A percentile compares a stretch with the other conserved stretches of the same genome.
Evolutionary conservation across 2,329 filamentous ascomycete genomes (phyloP).

Genomic region (Aspergillus puulaauensis): DNA sequence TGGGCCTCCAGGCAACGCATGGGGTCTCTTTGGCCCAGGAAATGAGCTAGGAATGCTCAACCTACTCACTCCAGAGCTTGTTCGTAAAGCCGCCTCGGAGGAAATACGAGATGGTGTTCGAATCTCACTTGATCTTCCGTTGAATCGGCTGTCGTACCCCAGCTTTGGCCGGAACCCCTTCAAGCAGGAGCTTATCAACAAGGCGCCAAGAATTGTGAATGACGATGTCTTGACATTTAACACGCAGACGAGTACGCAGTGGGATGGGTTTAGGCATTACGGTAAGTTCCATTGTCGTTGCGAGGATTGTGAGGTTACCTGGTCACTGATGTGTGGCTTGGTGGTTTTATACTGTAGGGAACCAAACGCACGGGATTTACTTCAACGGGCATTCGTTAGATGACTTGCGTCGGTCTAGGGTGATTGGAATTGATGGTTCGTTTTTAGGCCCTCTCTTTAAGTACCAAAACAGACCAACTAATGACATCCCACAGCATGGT

Average conservation of each 20-base stretch:
- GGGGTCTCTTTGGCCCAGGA: constrained; percentile 54
- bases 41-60: constrained; percentile 58
- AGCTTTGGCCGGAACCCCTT: constrained; percentile 60
- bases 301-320: background rate
- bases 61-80: constrained; percentile 50
- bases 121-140: constrained; percentile 61
- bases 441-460: background rate
- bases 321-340: background rate
- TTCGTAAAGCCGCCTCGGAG: constrained; percentile 40
- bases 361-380: constrained; percentile 42
- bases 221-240: constrained; percentile 63
- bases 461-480: background rate
- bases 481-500: constrained; percentile 29
- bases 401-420: constrained; percentile 36
- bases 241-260: constrained; percentile 59
- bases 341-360: constrained; percentile 29
- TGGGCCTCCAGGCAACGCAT: constrained; percentile 55
- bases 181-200: constrained; percentile 53
- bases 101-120: constrained; percentile 44
- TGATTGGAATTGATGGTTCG: constrained; percentile 44
- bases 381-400: constrained; percentile 43
- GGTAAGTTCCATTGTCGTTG: constrained; percentile 14
- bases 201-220: constrained; percentile 55
- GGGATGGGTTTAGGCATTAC: constrained; percentile 42
- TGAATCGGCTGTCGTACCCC: constrained; percentile 53